A percentile compares a stretch with the other conserved stretches of the same genome.
Evolutionary conservation across 177 flowering plant genomes (phyloP).

Genomic region (Vitis hybrid): DNA sequence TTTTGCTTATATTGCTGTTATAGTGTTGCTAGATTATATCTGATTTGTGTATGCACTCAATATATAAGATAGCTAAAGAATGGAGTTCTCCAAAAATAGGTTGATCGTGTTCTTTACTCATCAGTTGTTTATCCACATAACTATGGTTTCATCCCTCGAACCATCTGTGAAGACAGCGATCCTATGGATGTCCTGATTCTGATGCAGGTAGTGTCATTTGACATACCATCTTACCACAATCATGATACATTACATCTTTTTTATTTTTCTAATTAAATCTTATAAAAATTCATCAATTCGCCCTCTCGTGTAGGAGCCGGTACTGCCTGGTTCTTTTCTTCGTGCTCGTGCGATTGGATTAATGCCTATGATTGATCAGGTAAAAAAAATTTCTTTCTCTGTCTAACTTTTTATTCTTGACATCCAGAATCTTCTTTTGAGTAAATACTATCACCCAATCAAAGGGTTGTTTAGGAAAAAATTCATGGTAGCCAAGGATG

Average conservation of each 20-base stretch:
- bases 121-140: constrained; percentile 96
- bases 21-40: background rate
- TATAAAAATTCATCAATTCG: background rate
- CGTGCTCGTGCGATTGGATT: constrained; percentile 93
- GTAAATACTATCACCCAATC: too few species aligned
- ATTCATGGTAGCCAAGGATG: background rate
- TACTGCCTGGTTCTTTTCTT: constrained; percentile 73
- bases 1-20: too few species aligned
- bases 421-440: background rate
- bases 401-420: background rate
- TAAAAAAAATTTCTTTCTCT: constrained; percentile 7
- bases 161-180: constrained; percentile 88
- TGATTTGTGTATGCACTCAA: background rate
- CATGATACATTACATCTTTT: background rate
- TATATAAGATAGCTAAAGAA: background rate
- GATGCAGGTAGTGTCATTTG: constrained; percentile 67
- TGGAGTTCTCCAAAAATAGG: constrained; percentile 27
- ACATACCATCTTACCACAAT: background rate
- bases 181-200: constrained; percentile 88
- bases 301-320: constrained; percentile 63
- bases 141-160: constrained; percentile 90
- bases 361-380: constrained; percentile 99
- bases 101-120: constrained; percentile 91
- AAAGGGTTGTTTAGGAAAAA: background rate
- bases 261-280: background rate